Evolutionary conservation across 1,139 yeast species (phyloP), one percentile per base, ranked within the genome.

Genomic region (Wickerhamiella infanticola): DNA sequence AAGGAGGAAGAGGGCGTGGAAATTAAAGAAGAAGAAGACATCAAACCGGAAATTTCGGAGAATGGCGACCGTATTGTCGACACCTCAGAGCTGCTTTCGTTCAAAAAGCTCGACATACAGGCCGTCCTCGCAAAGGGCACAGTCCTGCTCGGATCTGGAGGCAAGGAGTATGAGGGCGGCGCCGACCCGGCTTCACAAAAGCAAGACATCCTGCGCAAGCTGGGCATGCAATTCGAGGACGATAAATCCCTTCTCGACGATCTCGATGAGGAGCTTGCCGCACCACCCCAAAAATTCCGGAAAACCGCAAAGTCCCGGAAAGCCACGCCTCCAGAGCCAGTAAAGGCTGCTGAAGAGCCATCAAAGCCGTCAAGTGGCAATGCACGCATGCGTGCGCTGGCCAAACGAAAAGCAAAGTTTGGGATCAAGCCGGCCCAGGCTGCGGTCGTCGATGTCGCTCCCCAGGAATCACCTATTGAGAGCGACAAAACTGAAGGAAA

Each of bases 401-500:
- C 95, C 37, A 83, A 84, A 58, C 74, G 98, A 56, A 78, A 81
- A 58, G 95, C 96, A 1, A 86, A 85, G 59, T 80, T 76, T 48
- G 81, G 77, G 52, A 43, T 50, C 8, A 81, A 79, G 56, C 67
- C 76, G 8, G 67, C 65, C 48, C 79, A 73, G 64, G 73, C 55
- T 70, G 83, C 68, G 5, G 62, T 63, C 0, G 79, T 85, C 0
- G 95, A 88, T 60, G 66, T 85, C 11, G 79, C 94, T 1, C 82
- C 82, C 57, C 77, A 85, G 55, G 24, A 24, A 13, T 75, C 93
- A 0, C 74, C 86, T 0, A 79, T 93, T 1, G 67, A 82, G n/a
- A 35, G 49, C 23, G 44, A 54, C 43, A 37, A 27, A 4, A 13
- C 29, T 18, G 81, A 84, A 35, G 81, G 79, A 43, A 83, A 82